Evolutionary conservation across 768 basidiomycete genomes (phyloP), one percentile per base, ranked within the genome.

Genomic region (Rhodotorula kratochvilovae): DNA sequence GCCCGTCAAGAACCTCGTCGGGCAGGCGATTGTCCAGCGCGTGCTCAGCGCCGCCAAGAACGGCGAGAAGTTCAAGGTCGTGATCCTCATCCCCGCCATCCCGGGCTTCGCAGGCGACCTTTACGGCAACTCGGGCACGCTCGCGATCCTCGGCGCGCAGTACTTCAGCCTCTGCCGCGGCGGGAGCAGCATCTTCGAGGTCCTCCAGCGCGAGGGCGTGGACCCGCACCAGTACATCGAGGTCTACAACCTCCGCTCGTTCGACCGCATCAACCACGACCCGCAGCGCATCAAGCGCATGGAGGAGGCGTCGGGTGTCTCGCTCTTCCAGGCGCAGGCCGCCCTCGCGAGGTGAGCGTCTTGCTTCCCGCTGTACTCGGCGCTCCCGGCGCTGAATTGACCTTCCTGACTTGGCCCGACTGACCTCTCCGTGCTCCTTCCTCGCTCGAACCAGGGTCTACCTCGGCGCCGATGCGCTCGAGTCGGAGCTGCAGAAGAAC

Each of bases 181-280:
- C 12, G 91, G 90, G 0, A 83, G 84, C 69, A 91, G 89, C 69
- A 92, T 75, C 66, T 57, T 66, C 25, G 67, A 66, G 55, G 27
- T 50, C 46, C 69, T 78, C 58, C 48, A 66, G 25, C 51, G 42
- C 13, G 74, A 53, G 15, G 76, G 74, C 21, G 68, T 61, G 58
- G 63, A 76, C 53, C 76, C 76, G 15, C 36, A 67, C 81, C 88
- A 93, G 67, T 93, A 89, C 79, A 90, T 96, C 76, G 85, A 88
- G 19, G 92, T 96, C 84, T 97, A 90, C 82, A 92, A 98, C 81
- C 84, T 99, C 35, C 86, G 96, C 42, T 83, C 88, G 2, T 99
- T 94, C 79, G 94, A 97, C 78, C 84, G 93, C 35, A 62, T 66
- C 84, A 82, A 83, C 78, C 55, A 80, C 82, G 23, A 78, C 57